Percentiles rank a stretch among this genome's conserved stretches.
Evolutionary conservation across 2,329 filamentous ascomycete species (phyloP).

Genomic region (Chrysoporthe austroafricana): DNA sequence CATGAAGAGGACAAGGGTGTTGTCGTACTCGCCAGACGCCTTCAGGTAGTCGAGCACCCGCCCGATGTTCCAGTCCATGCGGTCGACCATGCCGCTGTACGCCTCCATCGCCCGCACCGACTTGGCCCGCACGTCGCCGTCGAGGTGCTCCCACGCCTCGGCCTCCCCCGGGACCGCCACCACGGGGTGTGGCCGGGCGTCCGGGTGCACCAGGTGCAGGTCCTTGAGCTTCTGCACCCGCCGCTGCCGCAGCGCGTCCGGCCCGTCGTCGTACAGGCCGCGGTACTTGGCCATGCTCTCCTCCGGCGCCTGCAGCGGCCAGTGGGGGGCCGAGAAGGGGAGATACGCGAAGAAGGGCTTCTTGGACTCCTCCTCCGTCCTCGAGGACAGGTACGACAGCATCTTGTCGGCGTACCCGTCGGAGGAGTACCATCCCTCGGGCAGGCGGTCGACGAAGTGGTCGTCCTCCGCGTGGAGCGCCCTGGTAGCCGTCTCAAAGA

Average conservation of each 20-base stretch:
- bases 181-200: constrained; percentile 54
- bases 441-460: constrained; percentile 45
- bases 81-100: constrained; percentile 61
- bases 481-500: constrained; percentile 44
- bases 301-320: constrained; percentile 62
- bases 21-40: constrained; percentile 53
- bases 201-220: constrained; percentile 55
- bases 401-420: constrained; percentile 56
- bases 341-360: constrained; percentile 62
- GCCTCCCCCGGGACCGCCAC: constrained; percentile 38
- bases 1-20: constrained; percentile 55
- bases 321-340: constrained; percentile 65
- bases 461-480: constrained; percentile 44
- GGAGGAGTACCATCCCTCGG: constrained; percentile 56
- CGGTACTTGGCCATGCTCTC: constrained; percentile 60
- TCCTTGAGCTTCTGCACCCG: constrained; percentile 59
- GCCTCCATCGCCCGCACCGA: constrained; percentile 46
- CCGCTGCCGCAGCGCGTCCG: constrained; percentile 55
- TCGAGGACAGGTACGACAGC: constrained; percentile 41
- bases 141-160: constrained; percentile 31
- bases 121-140: constrained; percentile 30
- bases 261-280: constrained; percentile 63
- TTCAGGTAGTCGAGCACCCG: constrained; percentile 55
- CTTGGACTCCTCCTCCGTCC: constrained; percentile 44
- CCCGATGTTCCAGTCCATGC: constrained; percentile 57